Percentiles rank a stretch among this genome's conserved stretches.
Evolutionary conservation across 2,329 filamentous ascomycete genomes (phyloP).

Genomic region (Botryotinia convoluta): DNA sequence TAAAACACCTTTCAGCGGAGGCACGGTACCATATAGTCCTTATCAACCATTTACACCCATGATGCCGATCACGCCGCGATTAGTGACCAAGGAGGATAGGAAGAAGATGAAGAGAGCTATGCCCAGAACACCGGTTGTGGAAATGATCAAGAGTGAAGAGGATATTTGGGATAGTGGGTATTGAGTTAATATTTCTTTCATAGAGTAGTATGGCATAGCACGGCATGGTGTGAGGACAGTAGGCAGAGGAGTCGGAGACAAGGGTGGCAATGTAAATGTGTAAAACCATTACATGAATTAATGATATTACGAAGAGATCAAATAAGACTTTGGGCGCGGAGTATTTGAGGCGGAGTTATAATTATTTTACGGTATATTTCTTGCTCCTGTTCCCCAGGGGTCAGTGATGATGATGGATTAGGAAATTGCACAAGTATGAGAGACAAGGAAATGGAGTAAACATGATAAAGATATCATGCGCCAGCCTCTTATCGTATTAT

Average conservation of each 20-base stretch:
- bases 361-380: not conserved
- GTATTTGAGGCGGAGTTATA: not conserved
- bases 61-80: conserved; percentile 71
- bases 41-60: conserved; percentile 78
- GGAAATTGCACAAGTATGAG: not conserved
- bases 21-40: conserved; percentile 67
- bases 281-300: not conserved
- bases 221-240: not conserved
- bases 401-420: not conserved
- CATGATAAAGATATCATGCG: not conserved
- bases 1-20: conserved; percentile 61
- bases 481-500: not conserved
- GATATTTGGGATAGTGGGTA: conserved; percentile 57
- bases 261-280: not conserved
- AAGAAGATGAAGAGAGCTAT: conserved; percentile 65
- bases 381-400: not conserved
- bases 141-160: conserved; percentile 60
- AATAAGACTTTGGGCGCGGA: not conserved
- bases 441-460: not conserved
- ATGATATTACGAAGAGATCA: not conserved
- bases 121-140: conserved; percentile 57
- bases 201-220: not conserved
- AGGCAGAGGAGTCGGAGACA: not conserved
- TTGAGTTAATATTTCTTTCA: conserved; percentile 18
- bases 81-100: conserved; percentile 68